Conservation (phyloP, 345 rosid genomes). For the Eucalyptus pauciflora region DNA sequence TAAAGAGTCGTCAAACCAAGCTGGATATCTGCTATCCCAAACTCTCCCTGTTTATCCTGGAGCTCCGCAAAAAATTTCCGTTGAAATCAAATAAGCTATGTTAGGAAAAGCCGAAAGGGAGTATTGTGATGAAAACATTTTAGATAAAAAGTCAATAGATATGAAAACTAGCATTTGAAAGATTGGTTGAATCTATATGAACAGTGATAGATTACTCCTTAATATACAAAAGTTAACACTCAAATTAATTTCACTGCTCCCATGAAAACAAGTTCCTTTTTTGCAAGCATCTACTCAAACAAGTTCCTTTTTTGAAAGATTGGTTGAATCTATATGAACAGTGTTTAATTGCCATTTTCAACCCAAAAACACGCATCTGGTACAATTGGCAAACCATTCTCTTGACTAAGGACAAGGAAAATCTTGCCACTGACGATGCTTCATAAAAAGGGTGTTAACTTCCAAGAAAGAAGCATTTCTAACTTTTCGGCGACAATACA, state of each 20-base stretch:
- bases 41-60: conserved; percentile 50
- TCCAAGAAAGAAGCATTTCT: neutral
- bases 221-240: too few species aligned
- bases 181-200: neutral
- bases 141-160: neutral
- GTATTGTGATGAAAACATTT: neutral
- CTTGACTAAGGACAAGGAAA: neutral
- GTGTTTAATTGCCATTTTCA: too few species aligned
- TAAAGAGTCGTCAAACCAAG: conserved; percentile 83
- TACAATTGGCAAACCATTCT: neutral
- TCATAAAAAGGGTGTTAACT: neutral
- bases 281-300: too few species aligned
- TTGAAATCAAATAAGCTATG: neutral
- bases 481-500: neutral
- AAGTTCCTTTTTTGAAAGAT: too few species aligned
- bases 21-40: conserved; percentile 69
- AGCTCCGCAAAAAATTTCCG: conserved; percentile 68
- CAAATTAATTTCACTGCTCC: neutral
- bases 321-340: too few species aligned
- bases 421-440: neutral
- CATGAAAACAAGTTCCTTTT: too few species aligned
- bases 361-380: neutral
- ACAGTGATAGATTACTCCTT: neutral
- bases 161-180: neutral
- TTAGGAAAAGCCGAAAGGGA: neutral